phyloP scores from a whole-genome alignment of 2,329 filamentous ascomycete genomes.

The Scorias spongiosa region DNA sequence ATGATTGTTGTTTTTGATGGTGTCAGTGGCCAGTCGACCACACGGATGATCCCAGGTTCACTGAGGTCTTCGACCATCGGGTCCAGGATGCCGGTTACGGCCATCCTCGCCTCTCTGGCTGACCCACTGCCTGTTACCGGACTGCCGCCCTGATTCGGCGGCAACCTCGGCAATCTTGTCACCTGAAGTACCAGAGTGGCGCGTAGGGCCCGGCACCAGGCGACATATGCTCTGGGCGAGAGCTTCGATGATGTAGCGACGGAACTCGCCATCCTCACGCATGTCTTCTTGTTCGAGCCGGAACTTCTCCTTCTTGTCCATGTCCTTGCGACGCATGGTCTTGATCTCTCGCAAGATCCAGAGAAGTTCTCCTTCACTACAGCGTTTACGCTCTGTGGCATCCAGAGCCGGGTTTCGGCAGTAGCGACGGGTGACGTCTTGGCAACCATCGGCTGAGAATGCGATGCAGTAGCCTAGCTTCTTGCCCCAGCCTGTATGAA shows the following conservation, averaged over 20 bases:
- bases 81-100: slow-evolving; percentile 1
- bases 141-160: slow-evolving; percentile 5
- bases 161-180: slow-evolving; percentile 31
- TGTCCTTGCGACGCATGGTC: slow-evolving; percentile 63
- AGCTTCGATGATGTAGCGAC: slow-evolving; percentile 56
- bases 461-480: slow-evolving; percentile 96
- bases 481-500: slow-evolving; percentile 61
- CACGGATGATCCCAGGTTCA: background rate
- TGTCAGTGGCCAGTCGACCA: no score
- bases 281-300: slow-evolving; percentile 67
- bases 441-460: slow-evolving; percentile 76
- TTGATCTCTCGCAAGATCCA: slow-evolving; percentile 90
- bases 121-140: slow-evolving; percentile 3
- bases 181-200: slow-evolving; percentile 27
- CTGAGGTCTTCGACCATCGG: background rate
- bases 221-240: slow-evolving; percentile 57
- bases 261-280: slow-evolving; percentile 59
- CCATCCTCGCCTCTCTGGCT: slow-evolving; percentile 3
- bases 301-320: slow-evolving; percentile 75
- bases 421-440: slow-evolving; percentile 52
- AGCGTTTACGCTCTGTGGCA: slow-evolving; percentile 59
- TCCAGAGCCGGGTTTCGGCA: slow-evolving; percentile 55
- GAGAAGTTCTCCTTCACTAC: slow-evolving; percentile 76
- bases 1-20: no score
- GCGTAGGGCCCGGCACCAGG: slow-evolving; percentile 39